Evolutionary conservation across 129 eudicot species (phyloP).

Genomic region (Arctium minus): DNA sequence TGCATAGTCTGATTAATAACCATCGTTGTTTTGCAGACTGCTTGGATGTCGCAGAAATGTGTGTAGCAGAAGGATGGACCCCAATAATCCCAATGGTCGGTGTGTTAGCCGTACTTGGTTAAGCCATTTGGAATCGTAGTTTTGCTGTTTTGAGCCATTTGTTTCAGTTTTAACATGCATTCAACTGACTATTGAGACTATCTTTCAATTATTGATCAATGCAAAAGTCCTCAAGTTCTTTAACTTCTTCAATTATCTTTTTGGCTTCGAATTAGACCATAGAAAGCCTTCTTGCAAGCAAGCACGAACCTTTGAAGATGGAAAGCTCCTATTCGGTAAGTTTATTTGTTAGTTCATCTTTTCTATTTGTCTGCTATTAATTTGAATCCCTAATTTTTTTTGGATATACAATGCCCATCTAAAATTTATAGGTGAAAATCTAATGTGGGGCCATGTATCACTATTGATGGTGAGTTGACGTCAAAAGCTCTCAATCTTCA

Average conservation of each 20-base stretch:
- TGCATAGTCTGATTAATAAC: background rate
- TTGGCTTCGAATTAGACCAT: background rate
- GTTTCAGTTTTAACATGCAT: constrained; percentile 1
- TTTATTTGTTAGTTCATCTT: background rate
- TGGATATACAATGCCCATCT: background rate
- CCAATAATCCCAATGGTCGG: constrained; percentile 23
- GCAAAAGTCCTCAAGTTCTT: constrained; percentile 4
- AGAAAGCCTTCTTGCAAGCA: background rate
- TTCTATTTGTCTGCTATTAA: background rate
- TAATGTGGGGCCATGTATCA: constrained; percentile 22
- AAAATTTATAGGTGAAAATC: constrained; percentile 8
- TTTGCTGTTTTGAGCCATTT: constrained; percentile 12
- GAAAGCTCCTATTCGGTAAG: background rate
- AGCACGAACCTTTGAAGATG: background rate
- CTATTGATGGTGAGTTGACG: constrained; percentile 34
- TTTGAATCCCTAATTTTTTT: background rate
- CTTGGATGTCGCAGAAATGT: constrained; percentile 14
- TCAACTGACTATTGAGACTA: background rate
- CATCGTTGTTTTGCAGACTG: constrained; percentile 12
- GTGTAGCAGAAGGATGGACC: constrained; percentile 12
- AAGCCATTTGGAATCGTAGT: constrained; percentile 19
- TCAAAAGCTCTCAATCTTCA: constrained; percentile 33
- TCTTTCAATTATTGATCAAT: constrained; percentile 4
- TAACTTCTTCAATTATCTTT: background rate
- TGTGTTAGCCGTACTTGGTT: constrained; percentile 13